phyloP scores from a whole-genome alignment of 176 grass and related monocot genomes.

The Areca catechu region DNA sequence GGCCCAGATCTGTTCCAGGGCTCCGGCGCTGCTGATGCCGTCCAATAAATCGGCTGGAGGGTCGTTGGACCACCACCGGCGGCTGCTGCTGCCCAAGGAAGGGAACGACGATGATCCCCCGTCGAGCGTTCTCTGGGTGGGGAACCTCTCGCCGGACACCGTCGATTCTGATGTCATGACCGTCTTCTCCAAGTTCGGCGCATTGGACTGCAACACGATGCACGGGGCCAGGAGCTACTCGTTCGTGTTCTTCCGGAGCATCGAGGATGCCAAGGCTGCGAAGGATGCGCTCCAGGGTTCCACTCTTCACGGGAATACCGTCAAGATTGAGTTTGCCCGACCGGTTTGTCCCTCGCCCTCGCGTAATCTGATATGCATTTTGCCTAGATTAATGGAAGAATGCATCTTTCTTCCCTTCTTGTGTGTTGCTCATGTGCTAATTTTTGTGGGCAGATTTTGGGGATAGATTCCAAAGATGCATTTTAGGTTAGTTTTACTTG shows the following conservation, averaged over 20 bases:
- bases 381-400: background rate
- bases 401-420: background rate
- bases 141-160: slow-evolving; percentile 39
- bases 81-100: background rate
- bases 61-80: background rate
- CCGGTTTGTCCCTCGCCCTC: slow-evolving; percentile 37
- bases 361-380: background rate
- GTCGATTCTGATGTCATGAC: slow-evolving; percentile 47
- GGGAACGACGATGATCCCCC: slow-evolving; percentile 2
- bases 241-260: slow-evolving; percentile 64
- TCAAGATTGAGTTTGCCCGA: slow-evolving; percentile 59
- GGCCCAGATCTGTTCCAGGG: too few species aligned
- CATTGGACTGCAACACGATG: slow-evolving; percentile 55
- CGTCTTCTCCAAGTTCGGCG: slow-evolving; percentile 33
- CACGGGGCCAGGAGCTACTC: slow-evolving; percentile 58
- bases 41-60: too few species aligned
- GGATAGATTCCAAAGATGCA: too few species aligned
- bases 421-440: too few species aligned
- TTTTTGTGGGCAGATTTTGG: too few species aligned
- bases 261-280: slow-evolving; percentile 37
- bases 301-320: slow-evolving; percentile 33
- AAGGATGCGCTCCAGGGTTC: slow-evolving; percentile 39
- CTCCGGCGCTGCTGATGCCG: too few species aligned
- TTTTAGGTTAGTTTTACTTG: too few species aligned
- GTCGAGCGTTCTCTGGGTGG: slow-evolving; percentile 59